These are phyloP conservation scores for Leptomonas seymouri DNA, from an alignment of 208 protist species.

Conservation along the genomic window DNA sequence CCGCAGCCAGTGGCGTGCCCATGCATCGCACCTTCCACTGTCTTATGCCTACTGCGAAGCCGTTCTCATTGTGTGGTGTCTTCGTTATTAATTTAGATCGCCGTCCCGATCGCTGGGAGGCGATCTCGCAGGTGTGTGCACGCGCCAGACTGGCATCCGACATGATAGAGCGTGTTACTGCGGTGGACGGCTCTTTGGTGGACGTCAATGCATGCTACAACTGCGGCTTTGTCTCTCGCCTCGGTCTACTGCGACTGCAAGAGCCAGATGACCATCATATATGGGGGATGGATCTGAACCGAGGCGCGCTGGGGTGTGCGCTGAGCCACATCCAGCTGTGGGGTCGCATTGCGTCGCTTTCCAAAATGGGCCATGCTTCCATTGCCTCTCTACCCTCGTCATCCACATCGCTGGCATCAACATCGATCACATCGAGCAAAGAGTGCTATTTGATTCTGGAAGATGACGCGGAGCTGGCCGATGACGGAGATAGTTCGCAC, in stretches of 20 bases:
- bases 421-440: conserved; percentile 10
- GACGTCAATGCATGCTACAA: conserved; percentile 32
- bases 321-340: conserved; percentile 77
- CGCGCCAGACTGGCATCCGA: conserved; percentile 35
- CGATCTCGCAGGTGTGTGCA: conserved; percentile 25
- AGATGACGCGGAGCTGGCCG: conserved; percentile 60
- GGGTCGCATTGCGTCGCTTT: conserved; percentile 56
- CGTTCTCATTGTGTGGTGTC: conserved; percentile 29
- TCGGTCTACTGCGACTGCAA: conserved; percentile 55
- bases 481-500: neutral
- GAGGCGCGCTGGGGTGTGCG: conserved; percentile 80
- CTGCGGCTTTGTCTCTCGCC: conserved; percentile 58
- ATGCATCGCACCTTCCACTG: conserved; percentile 1
- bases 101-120: conserved; percentile 64
- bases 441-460: conserved; percentile 46
- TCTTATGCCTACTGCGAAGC: no score
- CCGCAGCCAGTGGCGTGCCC: neutral
- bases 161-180: conserved; percentile 45
- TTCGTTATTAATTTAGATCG: conserved; percentile 81
- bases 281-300: conserved; percentile 89
- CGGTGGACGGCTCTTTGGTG: conserved; percentile 54
- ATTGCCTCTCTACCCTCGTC: neutral
- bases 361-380: conserved; percentile 1
- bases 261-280: conserved; percentile 45
- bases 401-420: no score